Evolutionary conservation across 2,329 filamentous ascomycete species (phyloP).

Genomic region (Phaeoacremonium minimum): DNA sequence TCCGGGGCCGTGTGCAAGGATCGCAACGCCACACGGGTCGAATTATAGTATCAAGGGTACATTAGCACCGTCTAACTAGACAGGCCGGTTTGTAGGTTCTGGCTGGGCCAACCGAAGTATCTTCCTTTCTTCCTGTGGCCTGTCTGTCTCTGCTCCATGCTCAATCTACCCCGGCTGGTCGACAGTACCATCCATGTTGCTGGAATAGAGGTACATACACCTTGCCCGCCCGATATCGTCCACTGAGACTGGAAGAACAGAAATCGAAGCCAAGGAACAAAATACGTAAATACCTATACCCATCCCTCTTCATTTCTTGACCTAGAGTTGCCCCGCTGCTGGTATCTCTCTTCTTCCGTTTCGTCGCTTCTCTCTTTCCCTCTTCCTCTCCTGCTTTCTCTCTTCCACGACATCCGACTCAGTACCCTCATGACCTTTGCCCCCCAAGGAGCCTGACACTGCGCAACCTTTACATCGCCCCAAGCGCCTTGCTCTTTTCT

Average conservation of each 20-base stretch:
- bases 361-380: not conserved
- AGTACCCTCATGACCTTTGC: not conserved
- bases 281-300: too few species aligned
- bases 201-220: conserved; percentile 15
- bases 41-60: too few species aligned
- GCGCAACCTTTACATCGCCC: not conserved
- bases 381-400: conserved; percentile 1
- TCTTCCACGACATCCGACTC: not conserved
- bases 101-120: too few species aligned
- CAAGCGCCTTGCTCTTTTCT: too few species aligned
- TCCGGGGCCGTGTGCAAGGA: conserved; percentile 21
- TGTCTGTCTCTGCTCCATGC: too few species aligned
- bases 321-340: not conserved
- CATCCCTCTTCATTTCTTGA: too few species aligned
- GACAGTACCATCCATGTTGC: conserved; percentile 16
- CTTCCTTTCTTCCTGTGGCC: too few species aligned
- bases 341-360: conserved; percentile 1
- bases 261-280: not conserved
- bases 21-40: conserved; percentile 22
- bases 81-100: conserved; percentile 13
- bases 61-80: conserved; percentile 12
- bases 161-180: conserved; percentile 10
- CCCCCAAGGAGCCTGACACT: not conserved
- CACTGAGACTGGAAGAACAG: not conserved
- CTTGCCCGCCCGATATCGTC: conserved; percentile 3